These are phyloP conservation scores for Alternaria gansuensis DNA, from an alignment of 2,329 filamentous ascomycete genomes.

Conservation along the genomic window DNA sequence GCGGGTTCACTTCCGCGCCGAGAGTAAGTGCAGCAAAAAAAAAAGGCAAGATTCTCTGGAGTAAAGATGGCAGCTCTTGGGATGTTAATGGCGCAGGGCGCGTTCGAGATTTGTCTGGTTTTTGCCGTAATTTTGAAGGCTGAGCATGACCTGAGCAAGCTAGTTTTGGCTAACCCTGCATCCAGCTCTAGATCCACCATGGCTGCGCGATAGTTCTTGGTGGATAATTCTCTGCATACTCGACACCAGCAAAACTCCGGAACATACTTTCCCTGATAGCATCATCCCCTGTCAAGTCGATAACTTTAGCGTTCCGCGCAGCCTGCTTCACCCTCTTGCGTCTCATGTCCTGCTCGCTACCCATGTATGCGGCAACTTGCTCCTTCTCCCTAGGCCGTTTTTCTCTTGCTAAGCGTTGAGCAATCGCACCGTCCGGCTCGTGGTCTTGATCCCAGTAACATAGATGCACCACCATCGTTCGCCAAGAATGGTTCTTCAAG, in stretches of 20 bases:
- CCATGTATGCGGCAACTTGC: not conserved
- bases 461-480: constrained; percentile 3
- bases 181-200: not conserved
- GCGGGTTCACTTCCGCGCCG: no score
- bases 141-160: not conserved
- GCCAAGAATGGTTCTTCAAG: constrained; percentile 6
- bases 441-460: constrained; percentile 17
- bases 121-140: not conserved
- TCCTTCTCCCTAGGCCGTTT: not conserved
- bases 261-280: not conserved
- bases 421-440: constrained; percentile 12
- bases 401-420: constrained; percentile 10
- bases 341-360: constrained; percentile 1
- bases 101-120: not conserved
- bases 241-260: not conserved
- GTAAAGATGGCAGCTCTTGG: not conserved
- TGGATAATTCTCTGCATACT: constrained; percentile 1
- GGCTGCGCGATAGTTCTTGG: not conserved
- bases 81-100: not conserved
- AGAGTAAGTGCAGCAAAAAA: not conserved
- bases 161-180: not conserved
- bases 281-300: constrained; percentile 15
- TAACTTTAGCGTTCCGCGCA: not conserved
- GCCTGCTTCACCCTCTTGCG: constrained; percentile 13
- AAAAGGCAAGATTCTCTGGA: not conserved